Percentiles rank a stretch among this genome's conserved stretches.
phyloP scores from a whole-genome alignment of 2,329 filamentous ascomycete species.

The Arthrobotrys sinensis region DNA sequence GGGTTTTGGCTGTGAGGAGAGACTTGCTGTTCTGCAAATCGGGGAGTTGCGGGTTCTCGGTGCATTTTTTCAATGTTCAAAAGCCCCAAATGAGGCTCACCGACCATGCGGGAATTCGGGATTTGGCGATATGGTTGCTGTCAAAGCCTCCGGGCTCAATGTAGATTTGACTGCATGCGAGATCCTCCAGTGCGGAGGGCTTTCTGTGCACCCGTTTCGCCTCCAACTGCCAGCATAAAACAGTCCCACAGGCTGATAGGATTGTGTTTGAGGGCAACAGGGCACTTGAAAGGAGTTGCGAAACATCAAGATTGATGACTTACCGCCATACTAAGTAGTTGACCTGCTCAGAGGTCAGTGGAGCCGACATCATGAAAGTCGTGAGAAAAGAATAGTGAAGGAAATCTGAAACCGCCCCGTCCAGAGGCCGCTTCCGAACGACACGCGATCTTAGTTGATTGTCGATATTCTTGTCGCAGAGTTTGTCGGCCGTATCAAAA shows the following conservation, averaged over 20 bases:
- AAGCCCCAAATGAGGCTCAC: conserved; percentile 52
- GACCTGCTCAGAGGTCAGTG: conserved; percentile 61
- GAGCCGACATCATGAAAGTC: conserved; percentile 54
- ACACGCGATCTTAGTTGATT: conserved; percentile 58
- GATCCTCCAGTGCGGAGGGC: conserved; percentile 24
- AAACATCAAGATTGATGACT: conserved; percentile 32
- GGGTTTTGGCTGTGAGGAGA: conserved; percentile 36
- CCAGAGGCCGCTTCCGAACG: conserved; percentile 55
- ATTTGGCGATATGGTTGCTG: conserved; percentile 51
- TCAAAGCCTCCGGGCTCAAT: conserved; percentile 53
- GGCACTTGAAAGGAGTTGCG: conserved; percentile 24
- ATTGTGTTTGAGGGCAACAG: conserved; percentile 34
- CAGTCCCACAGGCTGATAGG: conserved; percentile 31
- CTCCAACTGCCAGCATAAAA: conserved; percentile 38
- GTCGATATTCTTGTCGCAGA: conserved; percentile 23
- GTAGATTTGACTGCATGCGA: conserved; percentile 48
- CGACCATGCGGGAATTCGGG: conserved; percentile 53
- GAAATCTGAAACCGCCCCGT: conserved; percentile 57
- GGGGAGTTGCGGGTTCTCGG: conserved; percentile 52
- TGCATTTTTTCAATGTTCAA: conserved; percentile 38
- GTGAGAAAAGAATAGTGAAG: conserved; percentile 40
- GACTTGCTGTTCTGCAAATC: conserved; percentile 48
- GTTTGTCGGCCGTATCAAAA: conserved; percentile 15
- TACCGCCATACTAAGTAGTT: conserved; percentile 61
- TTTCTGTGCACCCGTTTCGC: conserved; percentile 41